A percentile compares a stretch with the other conserved stretches of the same genome.
phyloP scores from a whole-genome alignment of 2,329 filamentous ascomycete genomes.

The Emergomyces pasteurianus region DNA sequence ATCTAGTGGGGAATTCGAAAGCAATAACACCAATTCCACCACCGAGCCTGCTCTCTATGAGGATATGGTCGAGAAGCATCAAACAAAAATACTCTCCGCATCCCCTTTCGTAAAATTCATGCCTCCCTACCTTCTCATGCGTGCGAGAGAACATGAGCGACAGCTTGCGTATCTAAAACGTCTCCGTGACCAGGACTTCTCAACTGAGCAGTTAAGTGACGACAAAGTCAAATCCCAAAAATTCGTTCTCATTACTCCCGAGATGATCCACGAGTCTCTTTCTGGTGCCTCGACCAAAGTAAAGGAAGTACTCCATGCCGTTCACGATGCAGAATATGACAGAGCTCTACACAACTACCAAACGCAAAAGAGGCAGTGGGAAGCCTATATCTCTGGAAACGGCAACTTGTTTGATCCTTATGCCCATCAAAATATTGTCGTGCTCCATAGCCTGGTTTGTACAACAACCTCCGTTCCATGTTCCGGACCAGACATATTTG shows the following conservation, averaged over 20 bases:
- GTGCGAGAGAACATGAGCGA: conserved; percentile 80
- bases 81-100: conserved; percentile 84
- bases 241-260: conserved; percentile 84
- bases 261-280: conserved; percentile 82
- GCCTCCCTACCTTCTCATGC: conserved; percentile 85
- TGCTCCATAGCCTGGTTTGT: conserved; percentile 87
- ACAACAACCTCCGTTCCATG: conserved; percentile 90
- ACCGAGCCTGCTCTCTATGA: conserved; percentile 88
- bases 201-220: conserved; percentile 35
- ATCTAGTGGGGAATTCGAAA: conserved; percentile 30
- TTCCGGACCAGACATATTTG: conserved; percentile 77
- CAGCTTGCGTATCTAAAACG: conserved; percentile 70
- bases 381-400: conserved; percentile 82
- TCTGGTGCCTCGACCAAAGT: conserved; percentile 73
- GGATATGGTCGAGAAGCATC: conserved; percentile 84
- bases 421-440: conserved; percentile 90
- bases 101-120: conserved; percentile 95
- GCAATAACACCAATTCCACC: conserved; percentile 54
- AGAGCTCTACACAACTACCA: conserved; percentile 88
- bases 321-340: conserved; percentile 94
- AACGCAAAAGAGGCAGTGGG: conserved; percentile 92
- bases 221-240: conserved; percentile 56
- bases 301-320: conserved; percentile 84
- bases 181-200: conserved; percentile 58
- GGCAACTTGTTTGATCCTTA: conserved; percentile 86